Evolutionary conservation across 305 asterid species (phyloP), one percentile per base, ranked within the genome.

Genomic region (Salvia sclarea): DNA sequence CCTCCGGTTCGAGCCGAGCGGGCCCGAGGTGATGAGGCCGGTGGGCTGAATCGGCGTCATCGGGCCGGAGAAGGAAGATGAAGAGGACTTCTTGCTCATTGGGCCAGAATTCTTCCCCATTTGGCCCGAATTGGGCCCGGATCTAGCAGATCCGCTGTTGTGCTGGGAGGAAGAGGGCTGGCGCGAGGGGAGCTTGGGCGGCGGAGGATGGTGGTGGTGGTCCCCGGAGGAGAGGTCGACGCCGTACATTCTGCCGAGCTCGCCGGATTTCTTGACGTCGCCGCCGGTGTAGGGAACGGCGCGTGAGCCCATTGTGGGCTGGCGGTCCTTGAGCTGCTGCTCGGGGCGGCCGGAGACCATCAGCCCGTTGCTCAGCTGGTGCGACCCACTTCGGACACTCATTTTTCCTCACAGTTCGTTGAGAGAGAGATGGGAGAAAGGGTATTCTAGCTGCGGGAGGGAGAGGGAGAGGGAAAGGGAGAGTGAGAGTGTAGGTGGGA

Each of bases 201-300:
- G 76, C 24, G 79, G 71, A 17, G 80, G 72, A 37, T 61, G 74
- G 7, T 79, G 86, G 22, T 76, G 79, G 70, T 72, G 79, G 21
- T 80, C 83, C 48, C 66, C 79, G 13, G 68, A 52, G 20, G 80
- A 54, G 48, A 72, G 66, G 55, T 84, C 95, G 58, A 90, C 76
- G 31, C 96, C 98, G 76, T 83, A 89, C 99, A 94, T 94, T 78
- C 86, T 94, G 0, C 97, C 99, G 13, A 94, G 85, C 82, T 94
- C 99, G 0, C 99, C 98, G 54, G 99, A 94, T 45, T 80, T 89
- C 84, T 85, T 89, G 11, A 94, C 90, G 66, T 91, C 96, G 4
- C 99, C 99, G 61, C 99, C 99, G 59, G 98, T 94, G 78, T 94
- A 94, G 0, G 96, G 96, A 1, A 85, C 82, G 56, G 99, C 95